A percentile compares a stretch with the other conserved stretches of the same genome.
Evolutionary conservation across 208 protist genomes (phyloP).

Genomic region (Crithidia sp.): DNA sequence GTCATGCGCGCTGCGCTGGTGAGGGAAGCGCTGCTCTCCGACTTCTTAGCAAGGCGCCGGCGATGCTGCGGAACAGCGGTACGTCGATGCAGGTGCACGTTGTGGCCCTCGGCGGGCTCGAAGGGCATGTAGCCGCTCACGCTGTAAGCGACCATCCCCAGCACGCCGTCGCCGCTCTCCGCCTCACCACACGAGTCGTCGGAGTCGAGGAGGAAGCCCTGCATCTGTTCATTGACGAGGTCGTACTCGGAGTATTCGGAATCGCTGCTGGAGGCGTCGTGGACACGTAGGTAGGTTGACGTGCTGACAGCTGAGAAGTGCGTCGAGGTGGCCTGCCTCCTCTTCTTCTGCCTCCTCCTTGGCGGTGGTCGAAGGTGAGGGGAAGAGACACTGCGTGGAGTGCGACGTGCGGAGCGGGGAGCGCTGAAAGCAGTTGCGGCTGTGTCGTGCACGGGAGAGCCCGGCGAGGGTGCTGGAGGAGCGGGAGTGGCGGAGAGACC

Average conservation of each 20-base stretch:
- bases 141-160: slow-evolving; percentile 13
- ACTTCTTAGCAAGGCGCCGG: slow-evolving; percentile 41
- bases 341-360: not conserved
- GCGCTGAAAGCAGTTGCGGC: slow-evolving; percentile 35
- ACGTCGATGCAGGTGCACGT: not conserved
- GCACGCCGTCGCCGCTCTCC: slow-evolving; percentile 24
- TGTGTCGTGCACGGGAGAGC: slow-evolving; percentile 4
- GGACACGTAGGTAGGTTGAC: not conserved
- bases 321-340: not conserved
- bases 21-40: slow-evolving; percentile 19
- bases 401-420: slow-evolving; percentile 22
- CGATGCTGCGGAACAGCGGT: slow-evolving; percentile 11
- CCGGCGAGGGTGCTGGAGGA: slow-evolving; percentile 8
- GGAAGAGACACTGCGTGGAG: slow-evolving; percentile 33
- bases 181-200: slow-evolving; percentile 36
- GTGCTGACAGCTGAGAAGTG: slow-evolving; percentile 8
- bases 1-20: slow-evolving; percentile 14
- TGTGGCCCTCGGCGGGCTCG: not conserved
- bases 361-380: not conserved
- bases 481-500: slow-evolving; percentile 17
- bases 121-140: slow-evolving; percentile 14
- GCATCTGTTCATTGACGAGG: slow-evolving; percentile 73
- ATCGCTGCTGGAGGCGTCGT: slow-evolving; percentile 30
- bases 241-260: slow-evolving; percentile 76
- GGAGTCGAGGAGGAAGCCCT: slow-evolving; percentile 64